Percentiles rank a stretch among this genome's conserved stretches.
Conservation (phyloP, 495 filamentous ascomycete genomes). For the Podospora appendiculata region DNA sequence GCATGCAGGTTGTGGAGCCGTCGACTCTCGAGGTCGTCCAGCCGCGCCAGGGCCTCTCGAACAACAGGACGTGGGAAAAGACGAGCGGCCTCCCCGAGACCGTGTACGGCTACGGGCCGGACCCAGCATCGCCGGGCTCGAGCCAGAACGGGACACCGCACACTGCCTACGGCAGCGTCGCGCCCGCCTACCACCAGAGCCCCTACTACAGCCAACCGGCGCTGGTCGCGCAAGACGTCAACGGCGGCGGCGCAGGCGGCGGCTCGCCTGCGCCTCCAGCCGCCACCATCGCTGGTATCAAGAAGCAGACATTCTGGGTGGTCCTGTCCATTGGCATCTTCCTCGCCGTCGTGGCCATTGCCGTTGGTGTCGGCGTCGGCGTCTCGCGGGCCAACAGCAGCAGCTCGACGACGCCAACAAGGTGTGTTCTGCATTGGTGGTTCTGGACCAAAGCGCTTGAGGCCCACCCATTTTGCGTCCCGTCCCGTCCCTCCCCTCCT, state of each 20-base stretch:
- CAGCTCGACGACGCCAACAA: background rate
- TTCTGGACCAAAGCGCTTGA: background rate
- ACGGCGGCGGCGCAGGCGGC: constrained; percentile 5
- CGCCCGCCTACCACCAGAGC: background rate
- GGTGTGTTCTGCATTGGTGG: background rate
- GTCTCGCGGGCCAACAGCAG: constrained; percentile 6
- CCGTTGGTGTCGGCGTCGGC: constrained; percentile 24
- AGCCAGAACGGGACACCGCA: background rate
- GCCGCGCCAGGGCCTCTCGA: constrained; percentile 1
- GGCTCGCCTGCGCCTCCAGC: too few species aligned
- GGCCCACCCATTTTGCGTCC: background rate
- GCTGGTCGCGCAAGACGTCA: background rate
- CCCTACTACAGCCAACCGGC: too few species aligned
- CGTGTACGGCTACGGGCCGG: background rate
- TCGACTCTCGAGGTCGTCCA: constrained; percentile 6
- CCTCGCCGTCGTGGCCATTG: constrained; percentile 17
- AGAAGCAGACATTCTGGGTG: constrained; percentile 15
- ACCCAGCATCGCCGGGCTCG: background rate
- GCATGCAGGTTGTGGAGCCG: constrained; percentile 4
- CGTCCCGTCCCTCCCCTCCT: background rate
- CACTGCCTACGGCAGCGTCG: background rate
- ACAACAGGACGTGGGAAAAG: constrained; percentile 2
- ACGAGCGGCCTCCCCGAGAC: constrained; percentile 2
- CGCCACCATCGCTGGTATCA: background rate
- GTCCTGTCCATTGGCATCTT: constrained; percentile 16